Evolutionary conservation across 305 asterid genomes (phyloP).

Genomic region (Striga hermonthica): DNA sequence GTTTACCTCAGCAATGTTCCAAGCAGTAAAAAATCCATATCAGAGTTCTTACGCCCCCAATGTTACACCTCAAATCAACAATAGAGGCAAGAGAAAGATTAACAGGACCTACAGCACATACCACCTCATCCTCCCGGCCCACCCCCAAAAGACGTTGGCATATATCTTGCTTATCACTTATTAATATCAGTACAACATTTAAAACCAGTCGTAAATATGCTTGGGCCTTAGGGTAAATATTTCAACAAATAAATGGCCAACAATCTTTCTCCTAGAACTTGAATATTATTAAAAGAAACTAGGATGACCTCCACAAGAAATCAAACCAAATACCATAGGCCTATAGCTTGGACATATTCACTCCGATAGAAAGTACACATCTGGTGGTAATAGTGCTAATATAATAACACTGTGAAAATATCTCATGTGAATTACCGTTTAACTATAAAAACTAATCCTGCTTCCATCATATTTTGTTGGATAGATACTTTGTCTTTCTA

Average conservation of each 20-base stretch:
- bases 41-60: conserved; percentile 5
- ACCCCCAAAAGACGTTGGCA: background rate
- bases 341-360: background rate
- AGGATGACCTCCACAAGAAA: conserved; percentile 24
- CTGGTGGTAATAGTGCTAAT: conserved; percentile 9
- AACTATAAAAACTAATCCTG: conserved; percentile 11
- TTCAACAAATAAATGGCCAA: conserved; percentile 5
- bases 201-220: conserved; percentile 15
- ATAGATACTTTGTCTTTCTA: conserved; percentile 15
- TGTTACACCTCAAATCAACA: conserved; percentile 21
- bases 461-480: conserved; percentile 19
- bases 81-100: conserved; percentile 28
- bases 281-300: conserved; percentile 12
- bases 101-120: conserved; percentile 12
- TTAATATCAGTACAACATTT: background rate
- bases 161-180: conserved; percentile 1
- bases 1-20: conserved; percentile 24
- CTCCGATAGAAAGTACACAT: conserved; percentile 9
- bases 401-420: background rate
- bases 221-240: conserved; percentile 13
- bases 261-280: background rate
- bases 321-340: conserved; percentile 9
- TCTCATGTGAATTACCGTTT: conserved; percentile 23
- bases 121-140: conserved; percentile 7
- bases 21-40: conserved; percentile 10